Base-by-base conservation (phyloP, 1,139 yeast genomes). In the Geotrichum australiense region DNA sequence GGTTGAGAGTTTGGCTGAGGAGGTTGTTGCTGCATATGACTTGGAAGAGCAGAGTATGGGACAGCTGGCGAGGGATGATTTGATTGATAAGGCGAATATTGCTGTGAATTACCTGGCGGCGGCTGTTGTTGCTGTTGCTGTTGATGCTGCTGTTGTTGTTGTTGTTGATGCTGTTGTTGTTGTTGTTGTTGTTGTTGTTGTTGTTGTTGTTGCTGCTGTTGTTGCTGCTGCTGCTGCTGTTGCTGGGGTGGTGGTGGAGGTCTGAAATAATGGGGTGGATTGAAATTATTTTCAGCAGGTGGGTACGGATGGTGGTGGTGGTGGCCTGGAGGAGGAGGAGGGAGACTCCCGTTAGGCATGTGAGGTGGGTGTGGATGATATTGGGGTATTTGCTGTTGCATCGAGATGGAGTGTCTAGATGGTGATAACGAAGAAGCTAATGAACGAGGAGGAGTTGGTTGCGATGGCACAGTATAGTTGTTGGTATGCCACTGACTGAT, bases 211-310 rank as follows among this genome's bases (percentile, higher is more conserved):
- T 16, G 35, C 6, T 12, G 35, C 6, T 12, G 37, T 4, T n/a
- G 18, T 19, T 34, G 37, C n/a, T 12, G 37, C 11, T 21, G 39
- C 25, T 5, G 39, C 26, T 26, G 39, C 19, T 24, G 30, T 12
- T 21, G 40, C 20, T 16, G 40, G 6, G 37, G 37, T 15, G 41
- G 41, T 3, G 40, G 41, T 23, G 41, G 41, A 8, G 35, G 41
- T 20, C 41, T 20, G 22, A 37, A 37, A 20, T 29, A 37, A 14
- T 20, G 34, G 14, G 23, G 39, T 5, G 20, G 39, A 10, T 20
- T 23, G 27, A 28, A 23, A 6, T 26, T 24, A n/a, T 26, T 15
- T 27, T 30, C 39, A 12, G 12, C 3, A 26, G 16, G 39, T 5
- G 28, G 27, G 37, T 24, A 24, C 8, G 26, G 18, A 7, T 5